Percentiles rank a stretch among this genome's conserved stretches.
Conservation (phyloP, 2,329 filamentous ascomycete genomes). For the Cercospora berteroae region DNA sequence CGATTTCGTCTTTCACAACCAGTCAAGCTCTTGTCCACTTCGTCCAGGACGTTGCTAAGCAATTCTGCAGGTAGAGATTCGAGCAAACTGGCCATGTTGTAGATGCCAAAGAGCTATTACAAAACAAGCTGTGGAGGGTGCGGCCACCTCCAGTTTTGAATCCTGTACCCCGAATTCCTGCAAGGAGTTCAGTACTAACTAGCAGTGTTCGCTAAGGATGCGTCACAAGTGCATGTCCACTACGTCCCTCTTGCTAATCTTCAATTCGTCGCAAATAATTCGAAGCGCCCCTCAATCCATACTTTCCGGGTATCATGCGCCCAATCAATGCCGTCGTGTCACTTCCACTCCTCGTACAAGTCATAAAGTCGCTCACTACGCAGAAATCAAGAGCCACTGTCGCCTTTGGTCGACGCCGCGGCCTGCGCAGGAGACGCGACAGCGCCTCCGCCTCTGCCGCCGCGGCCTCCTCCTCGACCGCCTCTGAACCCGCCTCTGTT, state of each 20-base stretch:
- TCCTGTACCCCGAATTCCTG: not conserved
- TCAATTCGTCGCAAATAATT: not conserved
- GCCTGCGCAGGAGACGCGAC: slow-evolving; percentile 9
- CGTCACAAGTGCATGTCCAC: not conserved
- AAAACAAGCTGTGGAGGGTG: not conserved
- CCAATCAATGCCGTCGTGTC: not conserved
- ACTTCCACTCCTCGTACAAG: not conserved
- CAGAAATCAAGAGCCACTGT: not conserved
- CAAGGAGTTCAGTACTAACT: not conserved
- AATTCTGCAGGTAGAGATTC: not conserved
- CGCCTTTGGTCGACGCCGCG: slow-evolving; percentile 5
- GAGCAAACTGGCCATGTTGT: not conserved
- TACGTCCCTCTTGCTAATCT: not conserved
- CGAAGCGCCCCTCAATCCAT: not conserved
- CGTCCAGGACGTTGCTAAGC: not conserved
- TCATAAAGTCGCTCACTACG: not conserved
- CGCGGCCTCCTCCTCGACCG: slow-evolving; percentile 18
- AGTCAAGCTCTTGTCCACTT: not conserved
- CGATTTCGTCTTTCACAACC: not conserved
- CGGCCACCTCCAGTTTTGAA: not conserved
- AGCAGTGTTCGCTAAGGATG: not conserved
- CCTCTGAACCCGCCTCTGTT: slow-evolving; percentile 25
- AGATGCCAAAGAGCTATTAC: not conserved
- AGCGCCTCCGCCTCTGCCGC: slow-evolving; percentile 20
- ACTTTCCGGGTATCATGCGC: not conserved